These are phyloP conservation scores for Erodium moschatum DNA, from an alignment of 441 rosid genomes.

Conservation along the genomic window DNA sequence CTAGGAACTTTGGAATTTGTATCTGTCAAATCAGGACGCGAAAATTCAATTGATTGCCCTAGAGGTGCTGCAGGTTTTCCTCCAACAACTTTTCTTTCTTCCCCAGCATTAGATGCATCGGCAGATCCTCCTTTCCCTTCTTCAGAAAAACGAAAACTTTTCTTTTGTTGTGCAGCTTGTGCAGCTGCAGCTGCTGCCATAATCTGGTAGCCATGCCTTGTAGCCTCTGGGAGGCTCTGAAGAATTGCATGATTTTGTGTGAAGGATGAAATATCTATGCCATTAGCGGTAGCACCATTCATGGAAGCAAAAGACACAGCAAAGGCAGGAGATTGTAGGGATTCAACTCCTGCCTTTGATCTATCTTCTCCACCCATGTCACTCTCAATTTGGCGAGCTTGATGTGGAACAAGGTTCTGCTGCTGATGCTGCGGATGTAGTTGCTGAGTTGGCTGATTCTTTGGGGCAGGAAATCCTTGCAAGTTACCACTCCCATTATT, in stretches of 20 bases:
- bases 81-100: slow-evolving; percentile 49
- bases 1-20: slow-evolving; percentile 42
- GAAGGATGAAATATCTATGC: slow-evolving; percentile 60
- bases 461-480: slow-evolving; percentile 56
- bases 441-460: slow-evolving; percentile 50
- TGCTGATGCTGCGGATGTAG: slow-evolving; percentile 46
- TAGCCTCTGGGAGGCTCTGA: slow-evolving; percentile 61
- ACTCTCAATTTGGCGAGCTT: slow-evolving; percentile 43
- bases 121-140: slow-evolving; percentile 52
- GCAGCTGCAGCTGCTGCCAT: slow-evolving; percentile 54
- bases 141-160: slow-evolving; percentile 51
- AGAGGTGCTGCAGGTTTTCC: slow-evolving; percentile 39
- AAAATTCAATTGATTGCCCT: slow-evolving; percentile 79
- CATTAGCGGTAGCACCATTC: slow-evolving; percentile 43
- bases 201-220: slow-evolving; percentile 54
- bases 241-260: slow-evolving; percentile 64
- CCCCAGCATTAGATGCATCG: slow-evolving; percentile 40
- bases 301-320: slow-evolving; percentile 78
- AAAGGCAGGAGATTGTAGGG: slow-evolving; percentile 57
- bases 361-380: slow-evolving; percentile 66
- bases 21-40: slow-evolving; percentile 53
- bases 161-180: slow-evolving; percentile 69
- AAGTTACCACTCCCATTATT: slow-evolving; percentile 30
- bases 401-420: slow-evolving; percentile 49
- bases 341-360: slow-evolving; percentile 51